A percentile compares a stretch with the other conserved stretches of the same genome.
These are phyloP conservation scores for Emericellopsis cladophorae DNA, from an alignment of 2,329 filamentous ascomycete genomes.

Conservation along the genomic window DNA sequence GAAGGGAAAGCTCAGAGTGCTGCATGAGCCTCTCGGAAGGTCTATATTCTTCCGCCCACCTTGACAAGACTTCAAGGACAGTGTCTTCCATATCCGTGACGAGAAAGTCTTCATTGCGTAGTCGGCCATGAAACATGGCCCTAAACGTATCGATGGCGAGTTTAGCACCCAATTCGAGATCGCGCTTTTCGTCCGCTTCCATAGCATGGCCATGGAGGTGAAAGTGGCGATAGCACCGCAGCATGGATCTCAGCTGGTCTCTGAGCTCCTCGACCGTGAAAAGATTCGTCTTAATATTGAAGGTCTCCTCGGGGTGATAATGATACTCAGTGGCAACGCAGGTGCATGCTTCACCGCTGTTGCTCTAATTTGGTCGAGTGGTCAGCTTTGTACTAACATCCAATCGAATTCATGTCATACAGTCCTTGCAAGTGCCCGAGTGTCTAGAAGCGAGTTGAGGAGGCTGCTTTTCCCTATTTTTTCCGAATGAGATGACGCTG, in stretches of 20 bases:
- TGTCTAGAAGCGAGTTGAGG: slow-evolving; percentile 33
- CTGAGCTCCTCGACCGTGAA: slow-evolving; percentile 17
- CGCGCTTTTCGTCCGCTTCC: slow-evolving; percentile 9
- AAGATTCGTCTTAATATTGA: slow-evolving; percentile 18
- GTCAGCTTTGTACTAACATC: too few relatives aligned
- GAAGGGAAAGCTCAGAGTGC: slow-evolving; percentile 1
- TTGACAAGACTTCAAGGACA: not conserved
- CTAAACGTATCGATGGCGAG: slow-evolving; percentile 24
- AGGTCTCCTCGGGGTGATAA: slow-evolving; percentile 17
- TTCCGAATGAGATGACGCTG: too few relatives aligned
- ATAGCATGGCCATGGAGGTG: slow-evolving; percentile 11
- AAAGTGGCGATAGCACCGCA: slow-evolving; percentile 20
- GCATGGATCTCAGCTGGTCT: slow-evolving; percentile 19
- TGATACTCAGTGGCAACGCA: slow-evolving; percentile 33
- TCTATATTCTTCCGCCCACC: not conserved
- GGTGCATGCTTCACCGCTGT: slow-evolving; percentile 29
- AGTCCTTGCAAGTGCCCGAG: slow-evolving; percentile 21
- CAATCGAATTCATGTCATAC: slow-evolving; percentile 15
- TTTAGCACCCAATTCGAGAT: slow-evolving; percentile 12
- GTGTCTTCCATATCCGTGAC: not conserved
- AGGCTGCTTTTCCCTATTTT: slow-evolving; percentile 27
- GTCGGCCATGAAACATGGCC: slow-evolving; percentile 18
- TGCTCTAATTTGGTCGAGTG: slow-evolving; percentile 15
- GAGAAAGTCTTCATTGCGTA: slow-evolving; percentile 8
- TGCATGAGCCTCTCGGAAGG: not conserved